Base-by-base conservation (phyloP, 306 rosid species). In the Rosa chinensis region DNA sequence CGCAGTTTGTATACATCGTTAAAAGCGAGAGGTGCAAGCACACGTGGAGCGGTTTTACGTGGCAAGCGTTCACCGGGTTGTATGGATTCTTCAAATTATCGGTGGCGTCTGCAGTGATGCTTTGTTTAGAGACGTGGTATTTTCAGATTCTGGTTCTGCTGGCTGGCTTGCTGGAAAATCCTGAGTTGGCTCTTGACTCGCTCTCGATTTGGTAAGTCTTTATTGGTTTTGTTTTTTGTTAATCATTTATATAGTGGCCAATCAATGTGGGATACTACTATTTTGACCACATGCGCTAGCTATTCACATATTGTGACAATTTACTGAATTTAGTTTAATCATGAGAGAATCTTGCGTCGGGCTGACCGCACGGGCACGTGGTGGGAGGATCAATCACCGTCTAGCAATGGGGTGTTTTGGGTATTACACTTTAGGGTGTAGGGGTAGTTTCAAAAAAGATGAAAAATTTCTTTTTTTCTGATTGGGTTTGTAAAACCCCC, bases 71-170 rank as follows among this genome's bases (percentile, higher is more conserved):
- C 44, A 68, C 84, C 0, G 97, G 94, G 3, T 67, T 93, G 80
- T 59, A 80, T 0, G 83, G 64, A 32, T 93, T 93, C 42, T 91
- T 93, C 70, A 93, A 74, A 77, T 13, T 93, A 13, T 93, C 97
- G 0, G 92, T 81, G 1, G 92, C 98, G 0, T 89, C 94, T 0
- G 98, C 98, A 0, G 88, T 93, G 23, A 93, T 93, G 98, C 80
- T 93, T 0, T 93, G 97, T 50, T 72, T 91, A 20, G 98, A 93
- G 43, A 75, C 89, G 0, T 93, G 98, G 98, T 93, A 93, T 23
- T 89, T 87, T 55, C 97, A 93, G 83, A 86, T 91, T 78, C 73
- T 93, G n/a, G 97, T 93, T 56, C 76, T 93, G 80, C 77, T 91
- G 5, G 98, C 98, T 0, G 98, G 98, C 0, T 74, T 91, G 86